Evolutionary conservation across 2,329 filamentous ascomycete genomes (phyloP), one percentile per base, ranked within the genome.

Genomic region (Alternaria burnsii): DNA sequence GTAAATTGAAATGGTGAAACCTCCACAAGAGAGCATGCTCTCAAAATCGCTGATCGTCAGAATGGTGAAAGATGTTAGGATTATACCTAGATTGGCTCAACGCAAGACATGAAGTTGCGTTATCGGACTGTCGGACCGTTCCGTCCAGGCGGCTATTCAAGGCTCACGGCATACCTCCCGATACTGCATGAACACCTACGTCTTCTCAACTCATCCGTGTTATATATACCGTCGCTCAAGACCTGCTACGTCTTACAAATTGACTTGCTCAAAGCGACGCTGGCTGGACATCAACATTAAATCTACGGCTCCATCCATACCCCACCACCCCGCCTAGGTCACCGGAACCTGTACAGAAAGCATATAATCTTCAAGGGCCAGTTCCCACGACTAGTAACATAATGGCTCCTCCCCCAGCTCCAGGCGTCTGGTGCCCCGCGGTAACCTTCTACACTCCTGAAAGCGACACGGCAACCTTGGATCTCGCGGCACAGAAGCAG

Each of bases 381-480:
- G 41, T 24, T 44, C 18, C 7, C 47, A 54, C 41, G 18, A 11
- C 1, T 42, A 46, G 42, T 11, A 40, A 34, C 34, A 28, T 24
- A 10, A 63, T 68, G 66, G 64, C 58, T 22, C 62, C 62, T 50
- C 62, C 62, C 48, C 66, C 66, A 26, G 52, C 60, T 26, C 55
- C 73, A 34, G 74, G 74, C 48, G 70, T 77, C 41, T 77, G 73
- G 73, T 71, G 69, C 24, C 82, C 82, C 24, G 80, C 81, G 8
- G 75, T 83, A 18, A 83, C 82, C 16, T 81, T 83, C 69, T 83
- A 81, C 71, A 75, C 81, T 59, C 74, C 74, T n/a, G 43, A 61
- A 18, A 73, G 71, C 26, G 40, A 58, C 14, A 73, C 71, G 12
- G 79, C 81, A 57, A 69, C 73, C 20, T 67, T 83, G n/a, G 80